These are phyloP conservation scores for Codiaeum variegatum DNA, from an alignment of 441 rosid species.

Conservation along the genomic window DNA sequence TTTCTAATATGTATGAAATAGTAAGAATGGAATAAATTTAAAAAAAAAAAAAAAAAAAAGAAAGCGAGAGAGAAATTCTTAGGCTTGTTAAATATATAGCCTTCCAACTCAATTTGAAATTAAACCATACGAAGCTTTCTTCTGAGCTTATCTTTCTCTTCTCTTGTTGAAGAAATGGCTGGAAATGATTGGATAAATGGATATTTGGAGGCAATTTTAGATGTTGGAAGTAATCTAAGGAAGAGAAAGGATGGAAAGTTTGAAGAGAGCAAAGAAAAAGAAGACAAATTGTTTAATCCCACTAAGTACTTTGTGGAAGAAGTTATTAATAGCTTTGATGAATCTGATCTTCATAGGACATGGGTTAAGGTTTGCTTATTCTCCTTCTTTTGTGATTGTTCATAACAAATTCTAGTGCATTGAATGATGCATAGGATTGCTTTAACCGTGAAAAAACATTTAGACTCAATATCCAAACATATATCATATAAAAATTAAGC, in stretches of 20 bases:
- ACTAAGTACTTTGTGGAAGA: slow-evolving; percentile 70
- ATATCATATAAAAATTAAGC: no score
- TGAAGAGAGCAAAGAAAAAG: slow-evolving; percentile 38
- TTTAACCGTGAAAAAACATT: no score
- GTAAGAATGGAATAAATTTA: not conserved
- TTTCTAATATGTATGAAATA: no score
- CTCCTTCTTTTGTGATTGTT: not conserved
- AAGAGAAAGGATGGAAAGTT: slow-evolving; percentile 52
- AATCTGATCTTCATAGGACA: slow-evolving; percentile 60
- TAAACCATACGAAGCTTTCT: slow-evolving; percentile 8
- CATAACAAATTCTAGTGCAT: no score
- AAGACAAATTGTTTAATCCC: slow-evolving; percentile 50
- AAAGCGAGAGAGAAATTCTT: not conserved
- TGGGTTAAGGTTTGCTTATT: slow-evolving; percentile 58
- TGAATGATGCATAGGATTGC: not conserved
- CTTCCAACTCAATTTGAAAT: no score
- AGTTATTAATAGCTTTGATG: slow-evolving; percentile 62
- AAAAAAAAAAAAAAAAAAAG: not conserved
- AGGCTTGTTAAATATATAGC: slow-evolving; percentile 17
- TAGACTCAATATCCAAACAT: no score
- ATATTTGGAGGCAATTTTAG: slow-evolving; percentile 85
- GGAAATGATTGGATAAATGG: slow-evolving; percentile 93
- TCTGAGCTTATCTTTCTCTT: not conserved
- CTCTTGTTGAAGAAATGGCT: slow-evolving; percentile 76
- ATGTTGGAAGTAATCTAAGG: slow-evolving; percentile 54